These are phyloP conservation scores for Circinella minor DNA, from an alignment of 371 early-diverging fungal species.

Conservation along the genomic window DNA sequence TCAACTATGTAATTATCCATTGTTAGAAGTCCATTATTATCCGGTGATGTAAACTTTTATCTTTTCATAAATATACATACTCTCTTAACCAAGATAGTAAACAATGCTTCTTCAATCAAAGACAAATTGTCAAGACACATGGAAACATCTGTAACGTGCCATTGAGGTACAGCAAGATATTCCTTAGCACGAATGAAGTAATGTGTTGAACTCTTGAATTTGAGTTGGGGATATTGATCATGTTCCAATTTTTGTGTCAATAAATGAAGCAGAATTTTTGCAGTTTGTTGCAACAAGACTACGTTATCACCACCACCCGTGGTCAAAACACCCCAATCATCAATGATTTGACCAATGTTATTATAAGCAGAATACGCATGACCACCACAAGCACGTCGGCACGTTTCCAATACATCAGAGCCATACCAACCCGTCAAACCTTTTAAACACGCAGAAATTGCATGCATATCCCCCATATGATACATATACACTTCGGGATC, in stretches of 20 bases:
- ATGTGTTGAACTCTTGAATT: constrained; percentile 40
- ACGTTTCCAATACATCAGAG: constrained; percentile 62
- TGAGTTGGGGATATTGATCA: constrained; percentile 32
- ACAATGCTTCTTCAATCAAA: constrained; percentile 34
- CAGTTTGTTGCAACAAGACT: constrained; percentile 67
- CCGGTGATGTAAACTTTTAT: too few relatives aligned
- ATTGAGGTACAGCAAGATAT: constrained; percentile 29
- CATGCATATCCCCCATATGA: constrained; percentile 67
- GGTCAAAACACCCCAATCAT: constrained; percentile 72
- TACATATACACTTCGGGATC: constrained; percentile 51
- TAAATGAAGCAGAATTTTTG: constrained; percentile 33
- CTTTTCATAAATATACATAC: constrained; percentile 20
- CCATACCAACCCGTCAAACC: constrained; percentile 62
- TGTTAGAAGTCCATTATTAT: too few relatives aligned
- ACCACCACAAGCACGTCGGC: constrained; percentile 65
- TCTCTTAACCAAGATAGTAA: constrained; percentile 40
- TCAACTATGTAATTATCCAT: constrained; percentile 17
- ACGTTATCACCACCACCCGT: constrained; percentile 80
- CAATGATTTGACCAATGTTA: constrained; percentile 63
- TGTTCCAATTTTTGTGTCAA: constrained; percentile 32
- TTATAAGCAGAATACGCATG: constrained; percentile 74
- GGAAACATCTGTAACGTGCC: constrained; percentile 26
- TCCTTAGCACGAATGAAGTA: constrained; percentile 37
- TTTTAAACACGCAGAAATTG: constrained; percentile 62
- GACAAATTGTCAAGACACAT: constrained; percentile 33